Evolutionary conservation across 495 filamentous ascomycete species (phyloP).

Genomic region (Extremus antarcticus): DNA sequence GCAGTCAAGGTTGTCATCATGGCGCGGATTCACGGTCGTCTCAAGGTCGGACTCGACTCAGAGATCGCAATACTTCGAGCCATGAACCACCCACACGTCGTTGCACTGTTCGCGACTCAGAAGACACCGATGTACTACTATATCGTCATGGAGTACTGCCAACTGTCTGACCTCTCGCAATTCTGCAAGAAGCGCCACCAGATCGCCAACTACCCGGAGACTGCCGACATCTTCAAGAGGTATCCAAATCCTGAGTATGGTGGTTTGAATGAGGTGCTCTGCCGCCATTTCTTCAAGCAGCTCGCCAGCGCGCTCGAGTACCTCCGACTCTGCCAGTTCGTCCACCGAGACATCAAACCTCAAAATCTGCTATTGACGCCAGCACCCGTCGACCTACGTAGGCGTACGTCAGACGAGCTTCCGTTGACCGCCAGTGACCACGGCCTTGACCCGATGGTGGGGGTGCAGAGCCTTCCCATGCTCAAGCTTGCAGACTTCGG

Average conservation of each 20-base stretch:
- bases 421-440: conserved; percentile 58
- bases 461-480: conserved; percentile 81
- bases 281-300: conserved; percentile 92
- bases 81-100: conserved; percentile 91
- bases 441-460: conserved; percentile 67
- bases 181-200: conserved; percentile 91
- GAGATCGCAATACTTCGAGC: conserved; percentile 91
- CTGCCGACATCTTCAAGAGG: conserved; percentile 74
- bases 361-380: conserved; percentile 90
- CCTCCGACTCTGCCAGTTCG: conserved; percentile 68
- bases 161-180: conserved; percentile 79
- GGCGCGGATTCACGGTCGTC: conserved; percentile 79
- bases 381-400: conserved; percentile 53
- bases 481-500: conserved; percentile 97
- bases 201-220: conserved; percentile 61
- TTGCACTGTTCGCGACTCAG: conserved; percentile 85
- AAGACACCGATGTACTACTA: conserved; percentile 82
- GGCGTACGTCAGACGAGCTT: conserved; percentile 37
- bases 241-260: conserved; percentile 74
- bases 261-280: conserved; percentile 85
- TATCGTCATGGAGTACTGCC: conserved; percentile 97
- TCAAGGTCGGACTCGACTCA: conserved; percentile 87
- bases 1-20: conserved; percentile 95
- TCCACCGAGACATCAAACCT: conserved; percentile 95
- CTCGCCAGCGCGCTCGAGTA: conserved; percentile 87